These are phyloP conservation scores for Sporothrix brasiliensis DNA, from an alignment of 2,329 filamentous ascomycete species.

Conservation along the genomic window DNA sequence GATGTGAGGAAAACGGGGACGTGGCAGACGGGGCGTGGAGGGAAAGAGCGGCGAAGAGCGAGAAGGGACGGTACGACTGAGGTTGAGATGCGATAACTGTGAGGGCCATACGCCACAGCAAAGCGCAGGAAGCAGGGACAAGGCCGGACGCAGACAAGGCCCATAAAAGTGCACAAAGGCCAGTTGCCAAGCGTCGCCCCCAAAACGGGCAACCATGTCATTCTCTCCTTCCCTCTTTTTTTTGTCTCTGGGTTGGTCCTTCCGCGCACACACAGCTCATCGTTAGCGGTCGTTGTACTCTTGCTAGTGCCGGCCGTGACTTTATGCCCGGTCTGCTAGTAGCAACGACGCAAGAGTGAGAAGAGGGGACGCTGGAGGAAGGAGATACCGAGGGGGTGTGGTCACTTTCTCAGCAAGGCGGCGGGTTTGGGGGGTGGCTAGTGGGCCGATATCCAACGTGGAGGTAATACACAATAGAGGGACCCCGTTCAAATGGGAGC, in stretches of 20 bases:
- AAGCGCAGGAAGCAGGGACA: slow-evolving; percentile 22
- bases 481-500: neutral
- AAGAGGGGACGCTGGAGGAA: neutral
- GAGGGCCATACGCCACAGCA: neutral
- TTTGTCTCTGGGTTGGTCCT: neutral
- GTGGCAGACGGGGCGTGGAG: slow-evolving; percentile 4
- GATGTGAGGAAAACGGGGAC: slow-evolving; percentile 25
- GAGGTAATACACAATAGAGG: neutral
- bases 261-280: neutral
- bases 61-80: slow-evolving; percentile 6
- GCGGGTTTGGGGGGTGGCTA: neutral
- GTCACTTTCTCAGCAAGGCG: slow-evolving; percentile 19
- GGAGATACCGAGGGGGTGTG: neutral
- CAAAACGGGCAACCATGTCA: slow-evolving; percentile 23
- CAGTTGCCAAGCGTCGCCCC: slow-evolving; percentile 23
- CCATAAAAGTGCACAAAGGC: slow-evolving; percentile 7
- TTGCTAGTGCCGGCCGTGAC: slow-evolving; percentile 15
- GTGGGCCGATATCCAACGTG: neutral
- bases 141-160: slow-evolving; percentile 8
- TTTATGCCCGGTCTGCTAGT: neutral
- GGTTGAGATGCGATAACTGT: neutral
- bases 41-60: neutral
- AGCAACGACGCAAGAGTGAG: neutral
- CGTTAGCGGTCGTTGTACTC: neutral
- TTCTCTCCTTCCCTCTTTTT: neutral